Base-by-base conservation (phyloP, 2,329 filamentous ascomycete genomes). In the Endoconidiophora polonica region DNA sequence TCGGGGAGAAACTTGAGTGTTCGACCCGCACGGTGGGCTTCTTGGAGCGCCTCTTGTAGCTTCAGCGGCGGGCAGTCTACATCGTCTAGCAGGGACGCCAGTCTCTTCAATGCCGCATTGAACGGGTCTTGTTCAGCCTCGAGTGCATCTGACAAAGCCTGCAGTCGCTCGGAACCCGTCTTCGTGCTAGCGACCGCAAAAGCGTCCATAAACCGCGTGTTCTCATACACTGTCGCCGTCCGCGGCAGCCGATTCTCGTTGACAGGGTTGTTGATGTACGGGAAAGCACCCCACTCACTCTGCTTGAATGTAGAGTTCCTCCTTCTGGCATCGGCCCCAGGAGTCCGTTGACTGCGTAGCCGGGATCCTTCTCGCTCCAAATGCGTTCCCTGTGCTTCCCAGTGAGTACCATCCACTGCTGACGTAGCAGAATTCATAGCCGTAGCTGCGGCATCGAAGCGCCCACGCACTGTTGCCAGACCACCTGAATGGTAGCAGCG, bases 401-500 rank as follows among this genome's bases (percentile, higher is more conserved):
- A 46, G 10, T n/a, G 44, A 33, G 9, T 12, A 33, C 29, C 12
- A 5, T 33, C 29, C 18, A 33, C 33, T 7, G 38, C 12, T 3
- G 22, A 36, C 10, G 33, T 22, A 10, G 40, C 9, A 3, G 42
- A 22, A 5, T 18, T 4, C 18, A 20, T 23, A 6, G 48, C n/a
- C 5, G 41, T 22, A 12, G 36, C 41, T 6, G 18, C 10, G 9
- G n/a, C 26, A 26, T 54, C 47, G 38, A 53, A 52, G 23, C 50
- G 41, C 14, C 49, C 47, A 42, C 49, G 46, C 46, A 50, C 46
- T 2, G 53, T 52, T 5, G 52, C 53, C 16, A 54, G 44, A 6
- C 53, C 55, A 5, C 49, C 55, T 3, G 53, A 44, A 26, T 52
- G 46, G 29, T 56, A 56, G 29, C 55, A 52, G 14, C 53, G 43